Base-by-base conservation (phyloP, 192 early-diverging fungal species). In the Backusella westeae region DNA sequence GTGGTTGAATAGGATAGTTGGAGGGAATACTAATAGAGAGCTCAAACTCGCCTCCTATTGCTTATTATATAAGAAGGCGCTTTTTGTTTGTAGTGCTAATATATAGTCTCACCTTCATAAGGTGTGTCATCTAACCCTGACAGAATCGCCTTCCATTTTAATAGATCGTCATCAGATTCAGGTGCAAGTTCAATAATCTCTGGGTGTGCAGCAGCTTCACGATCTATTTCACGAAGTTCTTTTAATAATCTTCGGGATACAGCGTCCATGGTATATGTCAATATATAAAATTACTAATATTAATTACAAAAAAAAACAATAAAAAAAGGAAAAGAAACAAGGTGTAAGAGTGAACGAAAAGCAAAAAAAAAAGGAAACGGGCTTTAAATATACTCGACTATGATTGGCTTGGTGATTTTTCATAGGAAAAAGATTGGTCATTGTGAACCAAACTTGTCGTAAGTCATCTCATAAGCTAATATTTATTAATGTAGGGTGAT, bases 1-100 rank as follows among this genome's bases (percentile, higher is more conserved):
- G 96, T 26, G 96, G 91, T 49, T 91, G 86, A 67, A 93, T 91
- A 3, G 96, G 96, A 75, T 97, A 97, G 12, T 76, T 79, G 10
- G 63, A 52, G n/a, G 94, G 94, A 23, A 97, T 81, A 7, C 82
- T 72, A 74, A 97, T 95, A 59, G 83, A 81, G 14, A 97, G 78
- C 21, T 85, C 82, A 82, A 93, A 97, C 5, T 77, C 44, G 0
- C 93, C 93, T 21, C 93, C 92, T 91, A 63, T 14, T 81, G 38
- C 38, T 32, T 39, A 12, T 39, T 39, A 7, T 39, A 39, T 39
- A 84, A 76, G 9, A 81, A 79, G 49, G 7, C 41, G 41, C 6
- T 12, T 15, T 3, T 1, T 44, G 12, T 44, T 39, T 44, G 15
- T 44, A 44, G 10, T 17, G 15, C 15, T 32, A 46, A 35, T 52